Evolutionary conservation across 306 rosid genomes (phyloP).

Genomic region (Medicago arabica): DNA sequence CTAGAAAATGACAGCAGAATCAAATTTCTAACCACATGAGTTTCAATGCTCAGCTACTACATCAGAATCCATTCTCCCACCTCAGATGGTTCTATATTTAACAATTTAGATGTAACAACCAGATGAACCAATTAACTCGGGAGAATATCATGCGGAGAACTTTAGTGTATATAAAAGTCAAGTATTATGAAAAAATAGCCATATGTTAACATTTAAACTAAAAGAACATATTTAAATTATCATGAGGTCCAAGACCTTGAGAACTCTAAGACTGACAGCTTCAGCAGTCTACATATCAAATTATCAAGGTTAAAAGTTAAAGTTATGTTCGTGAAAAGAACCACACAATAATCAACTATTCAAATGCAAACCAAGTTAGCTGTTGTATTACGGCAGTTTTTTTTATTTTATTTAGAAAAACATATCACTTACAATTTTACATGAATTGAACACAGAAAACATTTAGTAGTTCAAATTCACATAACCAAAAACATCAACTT

Average conservation of each 20-base stretch:
- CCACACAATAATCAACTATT: background rate
- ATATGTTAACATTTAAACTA: background rate
- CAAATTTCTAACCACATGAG: background rate
- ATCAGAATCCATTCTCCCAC: background rate
- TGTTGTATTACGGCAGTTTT: background rate
- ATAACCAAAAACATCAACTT: background rate
- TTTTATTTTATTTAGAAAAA: background rate
- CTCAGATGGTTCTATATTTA: slow-evolving; percentile 4
- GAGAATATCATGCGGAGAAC: background rate
- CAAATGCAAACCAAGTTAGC: background rate
- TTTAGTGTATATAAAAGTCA: background rate
- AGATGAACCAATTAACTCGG: background rate
- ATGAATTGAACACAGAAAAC: background rate
- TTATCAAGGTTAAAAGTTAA: background rate
- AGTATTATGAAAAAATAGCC: background rate
- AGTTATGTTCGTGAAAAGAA: background rate
- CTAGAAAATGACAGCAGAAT: background rate
- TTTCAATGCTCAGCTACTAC: background rate
- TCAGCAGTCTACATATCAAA: background rate
- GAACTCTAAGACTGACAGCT: slow-evolving; percentile 11
- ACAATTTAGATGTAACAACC: slow-evolving; percentile 6
- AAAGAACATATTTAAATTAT: slow-evolving; percentile 9
- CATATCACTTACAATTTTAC: background rate
- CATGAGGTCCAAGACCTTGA: slow-evolving; percentile 21
- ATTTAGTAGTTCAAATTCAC: slow-evolving; percentile 17